Percentiles rank a stretch among this genome's conserved stretches.
Evolutionary conservation across 441 rosid genomes (phyloP).

Genomic region (Capsella rubella): DNA sequence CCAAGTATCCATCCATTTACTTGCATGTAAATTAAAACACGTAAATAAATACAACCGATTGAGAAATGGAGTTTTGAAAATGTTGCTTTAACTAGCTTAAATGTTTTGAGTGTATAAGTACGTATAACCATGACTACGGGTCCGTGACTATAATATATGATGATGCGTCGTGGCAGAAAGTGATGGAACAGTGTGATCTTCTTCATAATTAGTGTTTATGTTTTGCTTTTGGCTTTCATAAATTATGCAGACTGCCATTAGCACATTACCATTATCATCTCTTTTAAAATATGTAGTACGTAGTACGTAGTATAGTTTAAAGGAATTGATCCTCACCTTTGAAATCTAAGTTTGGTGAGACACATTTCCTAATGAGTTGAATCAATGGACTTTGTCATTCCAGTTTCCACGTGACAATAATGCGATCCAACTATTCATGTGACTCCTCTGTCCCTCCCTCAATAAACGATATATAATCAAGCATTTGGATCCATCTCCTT

Average conservation of each 20-base stretch:
- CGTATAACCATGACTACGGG: too few species aligned
- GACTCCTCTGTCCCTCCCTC: slow-evolving; percentile 28
- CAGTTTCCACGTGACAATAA: slow-evolving; percentile 37
- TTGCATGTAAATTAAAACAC: too few species aligned
- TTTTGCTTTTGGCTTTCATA: neutral
- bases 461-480: slow-evolving; percentile 21
- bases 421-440: slow-evolving; percentile 38
- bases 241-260: neutral
- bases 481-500: slow-evolving; percentile 31
- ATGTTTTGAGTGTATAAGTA: too few species aligned
- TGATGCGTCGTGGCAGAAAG: slow-evolving; percentile 2
- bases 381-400: slow-evolving; percentile 26
- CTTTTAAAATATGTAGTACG: too few species aligned
- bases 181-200: neutral
- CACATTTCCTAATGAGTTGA: slow-evolving; percentile 24
- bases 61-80: neutral
- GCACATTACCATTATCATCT: neutral
- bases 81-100: neutral
- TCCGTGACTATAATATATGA: too few species aligned
- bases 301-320: neutral
- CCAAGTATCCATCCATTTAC: neutral
- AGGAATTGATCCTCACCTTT: slow-evolving; percentile 16
- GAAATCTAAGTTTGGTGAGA: slow-evolving; percentile 28
- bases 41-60: neutral
- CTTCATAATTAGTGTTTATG: neutral